Conservation (phyloP, 2,329 filamentous ascomycete genomes). For the Aspergillus sojae region DNA sequence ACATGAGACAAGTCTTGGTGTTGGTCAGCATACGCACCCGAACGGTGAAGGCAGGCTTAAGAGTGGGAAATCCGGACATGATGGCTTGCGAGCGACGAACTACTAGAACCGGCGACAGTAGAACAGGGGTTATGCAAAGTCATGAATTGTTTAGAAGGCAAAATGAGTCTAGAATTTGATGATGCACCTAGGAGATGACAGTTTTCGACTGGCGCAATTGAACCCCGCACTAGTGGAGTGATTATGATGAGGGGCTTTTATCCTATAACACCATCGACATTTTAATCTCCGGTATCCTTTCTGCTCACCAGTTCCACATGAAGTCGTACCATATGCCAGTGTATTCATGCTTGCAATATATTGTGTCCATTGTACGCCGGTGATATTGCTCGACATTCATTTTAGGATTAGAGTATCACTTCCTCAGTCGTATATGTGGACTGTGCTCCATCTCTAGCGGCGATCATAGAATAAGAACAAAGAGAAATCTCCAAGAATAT, state of each 20-base stretch:
- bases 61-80: slow-evolving; percentile 42
- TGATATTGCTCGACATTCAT: neutral
- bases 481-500: too few species aligned
- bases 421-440: neutral
- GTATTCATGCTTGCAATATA: neutral
- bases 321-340: neutral
- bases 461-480: neutral
- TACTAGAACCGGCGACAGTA: neutral
- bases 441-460: neutral
- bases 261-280: neutral
- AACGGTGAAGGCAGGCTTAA: slow-evolving; percentile 46
- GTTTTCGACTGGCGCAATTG: neutral
- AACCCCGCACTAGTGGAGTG: slow-evolving; percentile 1
- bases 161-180: neutral
- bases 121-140: too few species aligned
- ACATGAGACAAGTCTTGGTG: neutral
- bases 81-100: slow-evolving; percentile 21
- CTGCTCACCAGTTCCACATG: neutral
- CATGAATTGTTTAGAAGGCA: neutral
- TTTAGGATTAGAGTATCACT: neutral
- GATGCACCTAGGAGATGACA: slow-evolving; percentile 13
- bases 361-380: neutral
- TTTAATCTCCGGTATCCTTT: neutral
- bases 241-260: neutral
- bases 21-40: slow-evolving; percentile 26